Conservation (phyloP, 1,284 basidiomycete species). For the Puccinia coronata region DNA sequence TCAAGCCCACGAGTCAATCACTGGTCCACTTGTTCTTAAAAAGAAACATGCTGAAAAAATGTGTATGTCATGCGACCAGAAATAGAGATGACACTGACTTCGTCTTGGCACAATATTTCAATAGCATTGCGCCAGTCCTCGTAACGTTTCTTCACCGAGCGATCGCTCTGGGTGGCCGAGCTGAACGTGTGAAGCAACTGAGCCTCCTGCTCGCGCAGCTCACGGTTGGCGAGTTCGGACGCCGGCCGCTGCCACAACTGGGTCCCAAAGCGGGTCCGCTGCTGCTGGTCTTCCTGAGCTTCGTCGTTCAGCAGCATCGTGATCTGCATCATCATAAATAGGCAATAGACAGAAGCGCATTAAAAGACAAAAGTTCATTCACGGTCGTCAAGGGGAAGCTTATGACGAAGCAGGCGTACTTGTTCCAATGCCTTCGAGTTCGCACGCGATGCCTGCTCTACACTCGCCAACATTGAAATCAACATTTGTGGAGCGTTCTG, state of each 20-base stretch:
- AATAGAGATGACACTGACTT: slow-evolving; percentile 13
- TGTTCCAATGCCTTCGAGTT: slow-evolving; percentile 72
- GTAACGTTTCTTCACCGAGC: slow-evolving; percentile 75
- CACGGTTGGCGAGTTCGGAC: slow-evolving; percentile 76
- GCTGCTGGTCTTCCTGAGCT: slow-evolving; percentile 76
- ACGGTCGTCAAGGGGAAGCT: background rate
- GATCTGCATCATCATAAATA: slow-evolving; percentile 17
- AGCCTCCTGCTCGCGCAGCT: slow-evolving; percentile 70
- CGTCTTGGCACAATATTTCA: slow-evolving; percentile 62
- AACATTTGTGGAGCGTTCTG: slow-evolving; percentile 76
- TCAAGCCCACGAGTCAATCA: background rate
- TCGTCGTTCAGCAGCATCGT: slow-evolving; percentile 75
- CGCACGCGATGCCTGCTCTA: slow-evolving; percentile 69
- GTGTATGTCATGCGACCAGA: background rate
- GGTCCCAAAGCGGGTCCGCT: slow-evolving; percentile 63
- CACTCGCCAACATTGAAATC: slow-evolving; percentile 71
- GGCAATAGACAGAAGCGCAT: background rate
- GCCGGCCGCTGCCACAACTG: slow-evolving; percentile 64
- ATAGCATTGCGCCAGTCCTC: slow-evolving; percentile 80
- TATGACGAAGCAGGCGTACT: slow-evolving; percentile 61
- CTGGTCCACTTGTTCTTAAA: background rate
- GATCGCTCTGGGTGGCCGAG: slow-evolving; percentile 74
- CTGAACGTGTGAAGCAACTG: slow-evolving; percentile 73
- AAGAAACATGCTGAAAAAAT: background rate
- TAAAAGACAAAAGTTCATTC: slow-evolving; percentile 48